Conservation (phyloP, 2,329 filamentous ascomycete species). For the Tolypocladium ovalisporum region DNA sequence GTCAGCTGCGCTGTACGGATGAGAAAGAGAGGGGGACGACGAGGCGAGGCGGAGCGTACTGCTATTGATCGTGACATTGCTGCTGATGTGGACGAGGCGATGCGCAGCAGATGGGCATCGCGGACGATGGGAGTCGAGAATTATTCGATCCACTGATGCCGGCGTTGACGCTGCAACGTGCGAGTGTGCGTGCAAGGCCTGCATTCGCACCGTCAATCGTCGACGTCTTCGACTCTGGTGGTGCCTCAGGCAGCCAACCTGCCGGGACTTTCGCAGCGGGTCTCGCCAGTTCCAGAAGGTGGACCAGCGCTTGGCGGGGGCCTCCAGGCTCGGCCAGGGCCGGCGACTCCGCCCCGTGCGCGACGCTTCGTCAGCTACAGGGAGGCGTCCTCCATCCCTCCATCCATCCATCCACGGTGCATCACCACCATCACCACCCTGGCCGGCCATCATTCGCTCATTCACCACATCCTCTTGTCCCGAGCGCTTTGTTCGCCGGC, state of each 20-base stretch:
- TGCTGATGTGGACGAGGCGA: not conserved
- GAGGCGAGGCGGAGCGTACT: conserved; percentile 9
- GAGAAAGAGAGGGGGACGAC: not conserved
- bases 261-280: not conserved
- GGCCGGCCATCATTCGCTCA: not conserved
- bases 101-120: not conserved
- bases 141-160: not conserved
- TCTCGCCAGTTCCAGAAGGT: not conserved
- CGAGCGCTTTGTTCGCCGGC: not conserved
- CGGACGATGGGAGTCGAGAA: not conserved
- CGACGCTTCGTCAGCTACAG: not conserved
- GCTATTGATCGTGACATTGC: conserved; percentile 23
- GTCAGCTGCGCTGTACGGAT: not conserved
- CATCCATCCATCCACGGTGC: not conserved
- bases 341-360: not conserved
- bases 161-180: not conserved
- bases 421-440: not conserved
- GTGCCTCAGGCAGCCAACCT: not conserved
- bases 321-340: not conserved
- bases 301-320: not conserved
- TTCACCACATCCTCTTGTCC: not conserved
- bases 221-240: not conserved
- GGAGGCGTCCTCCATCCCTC: too few species aligned
- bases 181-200: too few species aligned
- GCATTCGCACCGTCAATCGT: not conserved